phyloP scores from a whole-genome alignment of 2,329 filamentous ascomycete genomes.

The Nigrograna mackinnonii region DNA sequence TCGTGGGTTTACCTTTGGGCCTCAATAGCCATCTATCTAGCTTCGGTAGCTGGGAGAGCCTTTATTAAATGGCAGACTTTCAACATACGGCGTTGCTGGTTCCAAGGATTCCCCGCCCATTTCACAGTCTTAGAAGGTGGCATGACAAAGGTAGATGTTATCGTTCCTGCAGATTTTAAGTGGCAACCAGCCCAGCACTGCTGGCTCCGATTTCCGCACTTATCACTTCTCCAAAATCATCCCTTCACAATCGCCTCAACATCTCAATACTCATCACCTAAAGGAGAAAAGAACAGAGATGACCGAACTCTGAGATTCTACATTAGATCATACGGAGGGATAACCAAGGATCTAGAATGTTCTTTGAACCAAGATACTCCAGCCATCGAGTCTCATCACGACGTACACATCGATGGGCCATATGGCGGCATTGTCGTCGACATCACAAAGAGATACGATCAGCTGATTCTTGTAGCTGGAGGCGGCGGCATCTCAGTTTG shows the following conservation, averaged over 20 bases:
- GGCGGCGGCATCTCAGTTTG: slow-evolving; percentile 1
- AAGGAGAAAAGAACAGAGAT: neutral
- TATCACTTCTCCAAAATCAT: too few species aligned
- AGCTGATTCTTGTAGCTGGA: neutral
- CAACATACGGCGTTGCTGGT: neutral
- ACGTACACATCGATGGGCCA: slow-evolving; percentile 2
- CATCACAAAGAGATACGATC: neutral
- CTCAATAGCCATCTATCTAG: neutral
- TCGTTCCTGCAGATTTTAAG: neutral
- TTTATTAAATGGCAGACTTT: neutral
- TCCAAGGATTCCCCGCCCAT: neutral
- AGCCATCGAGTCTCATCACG: neutral
- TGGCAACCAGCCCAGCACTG: too few species aligned
- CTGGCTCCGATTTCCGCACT: too few species aligned
- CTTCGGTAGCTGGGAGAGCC: neutral
- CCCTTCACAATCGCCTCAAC: too few species aligned
- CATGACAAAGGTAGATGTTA: slow-evolving; percentile 1
- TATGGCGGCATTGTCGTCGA: neutral
- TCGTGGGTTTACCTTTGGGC: slow-evolving; percentile 3
- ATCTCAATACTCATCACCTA: too few species aligned
- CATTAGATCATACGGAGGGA: neutral
- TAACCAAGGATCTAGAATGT: neutral
- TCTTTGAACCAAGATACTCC: neutral
- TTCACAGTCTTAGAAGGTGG: neutral
- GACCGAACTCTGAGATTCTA: neutral